These are phyloP conservation scores for Fistulinella prunicolor DNA, from an alignment of 768 basidiomycete species.

Conservation along the genomic window DNA sequence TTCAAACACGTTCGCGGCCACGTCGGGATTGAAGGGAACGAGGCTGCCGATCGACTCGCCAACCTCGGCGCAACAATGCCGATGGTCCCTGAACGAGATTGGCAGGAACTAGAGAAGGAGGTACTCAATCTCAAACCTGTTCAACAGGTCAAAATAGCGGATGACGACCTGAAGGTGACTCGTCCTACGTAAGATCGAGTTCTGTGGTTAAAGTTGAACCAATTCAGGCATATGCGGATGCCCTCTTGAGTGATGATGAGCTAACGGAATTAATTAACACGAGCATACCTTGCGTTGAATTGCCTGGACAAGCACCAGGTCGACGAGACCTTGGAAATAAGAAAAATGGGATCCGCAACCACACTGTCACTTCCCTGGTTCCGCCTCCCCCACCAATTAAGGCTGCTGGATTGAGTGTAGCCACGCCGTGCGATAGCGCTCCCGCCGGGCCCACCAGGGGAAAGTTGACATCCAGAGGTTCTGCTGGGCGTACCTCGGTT, in stretches of 20 bases:
- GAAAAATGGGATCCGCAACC: not conserved
- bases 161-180: constrained; percentile 22
- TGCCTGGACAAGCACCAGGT: not conserved
- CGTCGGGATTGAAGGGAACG: constrained; percentile 75
- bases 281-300: not conserved
- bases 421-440: not conserved
- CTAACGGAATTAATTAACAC: constrained; percentile 21
- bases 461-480: not conserved
- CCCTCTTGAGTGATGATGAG: constrained; percentile 36
- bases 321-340: not conserved
- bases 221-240: constrained; percentile 33
- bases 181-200: not conserved
- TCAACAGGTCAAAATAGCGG: not conserved
- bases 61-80: constrained; percentile 50
- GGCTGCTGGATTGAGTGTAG: not conserved
- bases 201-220: constrained; percentile 5
- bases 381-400: not conserved
- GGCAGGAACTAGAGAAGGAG: constrained; percentile 37
- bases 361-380: not conserved
- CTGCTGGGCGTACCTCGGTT: not conserved
- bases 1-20: constrained; percentile 81
- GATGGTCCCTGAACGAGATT: constrained; percentile 52
- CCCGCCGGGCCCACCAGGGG: not conserved
- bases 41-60: constrained; percentile 78
- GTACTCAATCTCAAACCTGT: constrained; percentile 12